These are phyloP conservation scores for Sclerotinia sclerotiorum DNA, from an alignment of 2,329 filamentous ascomycete species.

Conservation along the genomic window DNA sequence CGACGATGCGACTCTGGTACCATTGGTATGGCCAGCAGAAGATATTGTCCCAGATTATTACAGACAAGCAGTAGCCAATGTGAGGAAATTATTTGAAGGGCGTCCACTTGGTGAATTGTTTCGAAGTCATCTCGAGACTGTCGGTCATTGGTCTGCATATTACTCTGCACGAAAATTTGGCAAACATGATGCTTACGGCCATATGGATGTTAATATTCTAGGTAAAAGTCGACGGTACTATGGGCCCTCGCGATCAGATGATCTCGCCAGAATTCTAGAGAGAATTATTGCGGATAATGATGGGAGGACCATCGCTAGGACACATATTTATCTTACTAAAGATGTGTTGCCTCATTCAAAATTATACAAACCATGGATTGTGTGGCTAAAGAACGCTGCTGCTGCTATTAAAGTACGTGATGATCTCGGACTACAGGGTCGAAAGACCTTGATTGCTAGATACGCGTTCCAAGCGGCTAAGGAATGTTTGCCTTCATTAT, in stretches of 20 bases:
- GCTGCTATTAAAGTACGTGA: background rate
- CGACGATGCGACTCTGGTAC: background rate
- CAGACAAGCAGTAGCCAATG: background rate
- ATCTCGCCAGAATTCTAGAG: background rate
- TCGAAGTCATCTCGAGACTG: background rate
- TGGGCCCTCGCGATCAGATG: background rate
- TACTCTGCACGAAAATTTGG: background rate
- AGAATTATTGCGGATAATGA: constrained; percentile 1
- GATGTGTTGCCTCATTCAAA: background rate
- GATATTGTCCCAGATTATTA: constrained; percentile 13
- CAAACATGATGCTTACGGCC: background rate
- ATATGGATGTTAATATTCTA: constrained; percentile 1
- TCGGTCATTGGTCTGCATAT: background rate
- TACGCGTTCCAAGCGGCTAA: constrained; percentile 7
- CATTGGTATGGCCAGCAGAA: constrained; percentile 16
- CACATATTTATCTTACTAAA: background rate
- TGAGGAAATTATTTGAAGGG: constrained; percentile 12
- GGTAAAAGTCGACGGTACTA: background rate
- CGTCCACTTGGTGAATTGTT: constrained; percentile 10
- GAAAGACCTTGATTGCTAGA: background rate
- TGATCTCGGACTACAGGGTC: background rate
- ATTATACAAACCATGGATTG: background rate
- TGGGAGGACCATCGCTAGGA: background rate
- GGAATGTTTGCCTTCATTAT: constrained; percentile 10
- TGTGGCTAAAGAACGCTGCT: constrained; percentile 17